Base-by-base conservation (phyloP, 352 stramenopile species). In the Phytophthora citricola region DNA sequence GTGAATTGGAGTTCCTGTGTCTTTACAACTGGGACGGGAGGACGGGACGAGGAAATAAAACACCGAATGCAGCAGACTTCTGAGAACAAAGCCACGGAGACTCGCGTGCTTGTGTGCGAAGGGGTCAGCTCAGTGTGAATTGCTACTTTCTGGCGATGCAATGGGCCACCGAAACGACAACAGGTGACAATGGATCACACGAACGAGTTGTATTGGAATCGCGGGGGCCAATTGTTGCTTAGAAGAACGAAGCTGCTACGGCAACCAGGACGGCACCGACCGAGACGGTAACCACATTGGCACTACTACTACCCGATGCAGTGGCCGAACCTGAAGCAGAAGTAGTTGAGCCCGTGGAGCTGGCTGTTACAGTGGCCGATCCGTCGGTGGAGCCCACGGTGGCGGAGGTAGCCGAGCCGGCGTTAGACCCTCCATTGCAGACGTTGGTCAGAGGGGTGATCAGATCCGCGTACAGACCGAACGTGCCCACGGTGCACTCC, bases 401-500 rank as follows among this genome's bases (percentile, higher is more conserved):
- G 24, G 52, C 46, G 15, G 50, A 49, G 12, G 61, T 49, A 32
- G 44, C 45, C 6, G 45, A 68, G 17, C 64, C 58, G 29, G 51
- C 40, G 32, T 46, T 26, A 3, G 63, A 55, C n/a, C 39, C 27
- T 2, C 59, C 53, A 6, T 31, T 31, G 57, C 70, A 78, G 59
- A 66, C 63, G 20, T 45, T 53, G 10, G 32, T 39, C 27, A 72
- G 44, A 1, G 66, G 66, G 31, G 57, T 69, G 40, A 78, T 66
- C 20, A 78, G 66, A 49, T 75, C 58, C 31, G 64, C 62, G 54
- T 72, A 69, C 46, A 78, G 24, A n/a, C 52, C 38, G 62, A 75
- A 73, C 43, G 66, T 65, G 53, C 66, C 66, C 27, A 78, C 20
- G n/a, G 70, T 73, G 61, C 70, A 78, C 52, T 78, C 70, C 26